Evolutionary conservation across 495 filamentous ascomycete genomes (phyloP).

Genomic region (Peziza echinospora): DNA sequence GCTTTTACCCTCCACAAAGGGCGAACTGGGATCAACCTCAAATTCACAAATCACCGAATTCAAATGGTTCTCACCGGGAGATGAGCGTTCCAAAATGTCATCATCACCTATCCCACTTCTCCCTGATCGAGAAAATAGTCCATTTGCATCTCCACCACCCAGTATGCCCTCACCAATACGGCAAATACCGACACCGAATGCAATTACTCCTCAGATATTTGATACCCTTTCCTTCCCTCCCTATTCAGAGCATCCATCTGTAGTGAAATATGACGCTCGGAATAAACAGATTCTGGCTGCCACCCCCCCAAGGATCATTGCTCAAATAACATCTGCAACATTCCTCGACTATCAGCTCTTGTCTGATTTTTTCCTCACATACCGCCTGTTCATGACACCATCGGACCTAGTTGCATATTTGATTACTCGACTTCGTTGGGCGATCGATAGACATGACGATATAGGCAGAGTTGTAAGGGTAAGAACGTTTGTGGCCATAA

Average conservation of each 20-base stretch:
- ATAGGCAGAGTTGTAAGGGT: conserved; percentile 80
- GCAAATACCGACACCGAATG: not conserved
- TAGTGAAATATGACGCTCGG: conserved; percentile 60
- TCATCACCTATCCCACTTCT: conserved; percentile 21
- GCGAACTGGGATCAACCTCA: conserved; percentile 17
- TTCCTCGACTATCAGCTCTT: conserved; percentile 96
- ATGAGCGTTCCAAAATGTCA: conserved; percentile 6
- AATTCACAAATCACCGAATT: conserved; percentile 1
- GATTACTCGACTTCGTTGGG: conserved; percentile 70
- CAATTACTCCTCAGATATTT: conserved; percentile 44
- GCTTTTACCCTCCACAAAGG: conserved; percentile 23
- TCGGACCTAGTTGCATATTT: conserved; percentile 60
- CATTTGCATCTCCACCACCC: conserved; percentile 22
- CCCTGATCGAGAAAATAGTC: conserved; percentile 19
- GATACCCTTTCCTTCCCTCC: conserved; percentile 53
- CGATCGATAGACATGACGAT: conserved; percentile 57
- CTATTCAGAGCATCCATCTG: conserved; percentile 47
- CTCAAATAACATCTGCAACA: conserved; percentile 88
- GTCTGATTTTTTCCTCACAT: conserved; percentile 96
- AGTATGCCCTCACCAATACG: conserved; percentile 11
- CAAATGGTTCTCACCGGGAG: not conserved
- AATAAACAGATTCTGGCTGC: conserved; percentile 66
- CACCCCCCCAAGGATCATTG: conserved; percentile 75
- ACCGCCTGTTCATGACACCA: conserved; percentile 59
- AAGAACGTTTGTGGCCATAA: conserved; percentile 82